Conservation (phyloP, 768 basidiomycete genomes). For the Tylopilus intermedius region DNA sequence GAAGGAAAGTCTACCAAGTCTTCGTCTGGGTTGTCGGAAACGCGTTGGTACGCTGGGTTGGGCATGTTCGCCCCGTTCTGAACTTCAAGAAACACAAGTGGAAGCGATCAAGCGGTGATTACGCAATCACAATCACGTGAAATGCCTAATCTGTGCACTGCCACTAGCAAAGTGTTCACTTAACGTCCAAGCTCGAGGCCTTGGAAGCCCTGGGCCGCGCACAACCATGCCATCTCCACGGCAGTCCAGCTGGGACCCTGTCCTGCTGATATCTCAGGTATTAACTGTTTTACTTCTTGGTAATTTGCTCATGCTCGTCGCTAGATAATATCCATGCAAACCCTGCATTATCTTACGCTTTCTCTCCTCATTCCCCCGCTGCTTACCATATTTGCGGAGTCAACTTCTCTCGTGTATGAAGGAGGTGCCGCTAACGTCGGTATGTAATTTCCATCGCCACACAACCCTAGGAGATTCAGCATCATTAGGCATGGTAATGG, state of each 20-base stretch:
- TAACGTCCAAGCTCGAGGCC: no score
- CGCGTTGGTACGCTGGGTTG: conserved; percentile 26
- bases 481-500: conserved; percentile 79
- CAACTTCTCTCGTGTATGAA: conserved; percentile 63
- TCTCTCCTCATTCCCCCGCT: conserved; percentile 78
- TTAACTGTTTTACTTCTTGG: background rate
- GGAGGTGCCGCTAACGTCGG: conserved; percentile 79
- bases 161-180: no score
- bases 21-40: conserved; percentile 22
- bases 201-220: background rate
- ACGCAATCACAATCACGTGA: conserved; percentile 17
- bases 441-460: conserved; percentile 31
- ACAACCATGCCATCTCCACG: conserved; percentile 35
- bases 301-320: background rate
- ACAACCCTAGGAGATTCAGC: conserved; percentile 1
- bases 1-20: conserved; percentile 9
- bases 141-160: no score
- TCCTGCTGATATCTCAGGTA: conserved; percentile 84
- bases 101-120: conserved; percentile 10
- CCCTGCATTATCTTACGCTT: conserved; percentile 89
- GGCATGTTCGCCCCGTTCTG: conserved; percentile 22
- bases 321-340: conserved; percentile 91
- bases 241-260: conserved; percentile 78
- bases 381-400: conserved; percentile 69
- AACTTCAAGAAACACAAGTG: background rate